phyloP scores from a whole-genome alignment of 2,329 filamentous ascomycete species.

The Pseudogymnoascus destructans region DNA sequence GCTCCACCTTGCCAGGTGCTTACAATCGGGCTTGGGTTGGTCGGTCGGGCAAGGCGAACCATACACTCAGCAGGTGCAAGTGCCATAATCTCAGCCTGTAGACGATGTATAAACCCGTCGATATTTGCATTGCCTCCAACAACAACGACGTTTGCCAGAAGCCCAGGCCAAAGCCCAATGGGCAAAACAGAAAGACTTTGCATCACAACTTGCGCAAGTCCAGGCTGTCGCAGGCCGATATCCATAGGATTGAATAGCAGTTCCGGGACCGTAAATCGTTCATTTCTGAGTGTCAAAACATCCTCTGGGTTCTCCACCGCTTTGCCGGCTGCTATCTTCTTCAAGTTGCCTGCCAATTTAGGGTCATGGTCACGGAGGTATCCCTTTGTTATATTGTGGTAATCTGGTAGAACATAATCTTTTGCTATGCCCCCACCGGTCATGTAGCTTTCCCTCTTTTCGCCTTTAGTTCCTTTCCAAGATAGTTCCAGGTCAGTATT shows the following conservation, averaged over 20 bases:
- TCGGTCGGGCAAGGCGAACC: conserved; percentile 56
- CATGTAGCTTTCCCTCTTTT: conserved; percentile 37
- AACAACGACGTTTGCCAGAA: conserved; percentile 77
- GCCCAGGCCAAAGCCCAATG: conserved; percentile 67
- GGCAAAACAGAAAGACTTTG: conserved; percentile 65
- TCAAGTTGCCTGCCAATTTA: conserved; percentile 39
- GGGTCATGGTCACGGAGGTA: conserved; percentile 68
- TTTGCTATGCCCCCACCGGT: conserved; percentile 51
- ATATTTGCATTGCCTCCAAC: conserved; percentile 78
- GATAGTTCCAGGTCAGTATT: conserved; percentile 61
- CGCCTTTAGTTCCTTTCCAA: conserved; percentile 64
- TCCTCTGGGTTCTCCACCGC: conserved; percentile 52
- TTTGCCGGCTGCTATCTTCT: conserved; percentile 30
- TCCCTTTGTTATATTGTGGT: conserved; percentile 46
- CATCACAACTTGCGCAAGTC: conserved; percentile 69
- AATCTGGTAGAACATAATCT: conserved; percentile 87
- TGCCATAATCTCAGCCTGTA: conserved; percentile 62
- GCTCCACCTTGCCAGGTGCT: conserved; percentile 82
- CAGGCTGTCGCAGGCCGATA: conserved; percentile 71
- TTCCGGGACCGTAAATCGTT: conserved; percentile 83
- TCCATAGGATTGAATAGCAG: conserved; percentile 78
- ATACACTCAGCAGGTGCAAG: conserved; percentile 64
- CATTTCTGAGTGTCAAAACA: conserved; percentile 74
- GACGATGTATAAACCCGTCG: conserved; percentile 65
- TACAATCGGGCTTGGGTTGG: conserved; percentile 41